phyloP scores from a whole-genome alignment of 768 basidiomycete species.

The Leccinum ochraceum region DNA sequence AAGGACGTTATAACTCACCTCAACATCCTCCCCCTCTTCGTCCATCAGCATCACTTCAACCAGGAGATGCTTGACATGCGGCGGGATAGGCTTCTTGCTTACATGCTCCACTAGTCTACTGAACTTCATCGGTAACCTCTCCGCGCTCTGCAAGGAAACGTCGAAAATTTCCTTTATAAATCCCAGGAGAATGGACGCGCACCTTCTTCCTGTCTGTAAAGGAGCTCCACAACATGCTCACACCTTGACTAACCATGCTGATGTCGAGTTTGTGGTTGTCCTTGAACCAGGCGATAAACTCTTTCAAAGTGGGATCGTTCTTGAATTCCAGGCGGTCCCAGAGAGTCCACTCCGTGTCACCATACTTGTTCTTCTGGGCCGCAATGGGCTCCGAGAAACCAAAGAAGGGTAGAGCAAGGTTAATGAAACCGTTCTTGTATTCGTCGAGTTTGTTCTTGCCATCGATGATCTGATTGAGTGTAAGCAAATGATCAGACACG shows the following conservation, averaged over 20 bases:
- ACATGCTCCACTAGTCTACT: conserved; percentile 89
- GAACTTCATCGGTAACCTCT: conserved; percentile 87
- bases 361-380: conserved; percentile 87
- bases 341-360: conserved; percentile 89
- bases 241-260: conserved; percentile 95
- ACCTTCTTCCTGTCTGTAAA: conserved; percentile 96
- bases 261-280: conserved; percentile 82
- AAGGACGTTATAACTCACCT: conserved; percentile 48
- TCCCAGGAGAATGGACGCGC: conserved; percentile 1
- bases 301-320: conserved; percentile 83
- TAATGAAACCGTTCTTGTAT: conserved; percentile 99
- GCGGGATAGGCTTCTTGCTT: conserved; percentile 90
- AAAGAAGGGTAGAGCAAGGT: conserved; percentile 97
- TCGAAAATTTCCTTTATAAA: conserved; percentile 7
- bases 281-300: conserved; percentile 85
- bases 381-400: conserved; percentile 98
- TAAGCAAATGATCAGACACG: conserved; percentile 5
- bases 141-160: conserved; percentile 65
- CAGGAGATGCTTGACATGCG: conserved; percentile 80
- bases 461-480: conserved; percentile 75
- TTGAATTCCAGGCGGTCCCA: conserved; percentile 97
- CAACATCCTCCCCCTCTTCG: conserved; percentile 92
- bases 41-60: conserved; percentile 96
- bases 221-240: conserved; percentile 97
- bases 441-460: conserved; percentile 90